These are phyloP conservation scores for Thelonectria discophora DNA, from an alignment of 2,329 filamentous ascomycete species.

Conservation along the genomic window DNA sequence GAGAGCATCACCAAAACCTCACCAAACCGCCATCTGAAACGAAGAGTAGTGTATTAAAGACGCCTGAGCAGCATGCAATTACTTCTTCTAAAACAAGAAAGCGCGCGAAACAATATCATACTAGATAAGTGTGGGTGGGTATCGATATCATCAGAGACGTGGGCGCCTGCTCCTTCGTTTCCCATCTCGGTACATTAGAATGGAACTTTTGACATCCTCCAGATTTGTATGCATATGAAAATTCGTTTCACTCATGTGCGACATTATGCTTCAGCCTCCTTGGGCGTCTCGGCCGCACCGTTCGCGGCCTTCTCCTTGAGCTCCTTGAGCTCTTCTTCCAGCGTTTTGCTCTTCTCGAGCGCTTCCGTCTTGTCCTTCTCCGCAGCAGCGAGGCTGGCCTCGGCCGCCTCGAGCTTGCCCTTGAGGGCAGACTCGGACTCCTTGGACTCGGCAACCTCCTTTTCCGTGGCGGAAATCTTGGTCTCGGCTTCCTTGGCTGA, in stretches of 20 bases:
- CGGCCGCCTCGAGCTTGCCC: slow-evolving; percentile 29
- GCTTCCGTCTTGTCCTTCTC: slow-evolving; percentile 29
- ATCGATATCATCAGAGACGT: slow-evolving; percentile 46
- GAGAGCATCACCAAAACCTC: no score
- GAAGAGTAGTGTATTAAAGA: not conserved
- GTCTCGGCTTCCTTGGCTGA: slow-evolving; percentile 33
- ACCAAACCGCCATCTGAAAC: no score
- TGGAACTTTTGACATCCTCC: slow-evolving; percentile 26
- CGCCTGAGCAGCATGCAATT: slow-evolving; percentile 22
- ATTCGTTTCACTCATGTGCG: slow-evolving; percentile 1
- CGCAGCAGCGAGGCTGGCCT: slow-evolving; percentile 12
- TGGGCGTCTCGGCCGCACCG: slow-evolving; percentile 15
- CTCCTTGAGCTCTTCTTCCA: slow-evolving; percentile 28
- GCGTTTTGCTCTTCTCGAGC: slow-evolving; percentile 18
- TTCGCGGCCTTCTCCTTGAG: slow-evolving; percentile 24
- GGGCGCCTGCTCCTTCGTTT: slow-evolving; percentile 43
- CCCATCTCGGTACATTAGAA: slow-evolving; percentile 34
- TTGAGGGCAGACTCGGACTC: slow-evolving; percentile 28
- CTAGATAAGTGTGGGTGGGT: slow-evolving; percentile 41
- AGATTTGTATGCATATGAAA: slow-evolving; percentile 16
- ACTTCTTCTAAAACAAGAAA: slow-evolving; percentile 17
- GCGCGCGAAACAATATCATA: slow-evolving; percentile 19
- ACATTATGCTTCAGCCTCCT: slow-evolving; percentile 24
- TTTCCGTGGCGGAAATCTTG: slow-evolving; percentile 22
- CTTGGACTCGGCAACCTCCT: slow-evolving; percentile 21